Evolutionary conservation across 495 filamentous ascomycete species (phyloP), one percentile per base, ranked within the genome.

Genomic region (Acidiella bohemica): DNA sequence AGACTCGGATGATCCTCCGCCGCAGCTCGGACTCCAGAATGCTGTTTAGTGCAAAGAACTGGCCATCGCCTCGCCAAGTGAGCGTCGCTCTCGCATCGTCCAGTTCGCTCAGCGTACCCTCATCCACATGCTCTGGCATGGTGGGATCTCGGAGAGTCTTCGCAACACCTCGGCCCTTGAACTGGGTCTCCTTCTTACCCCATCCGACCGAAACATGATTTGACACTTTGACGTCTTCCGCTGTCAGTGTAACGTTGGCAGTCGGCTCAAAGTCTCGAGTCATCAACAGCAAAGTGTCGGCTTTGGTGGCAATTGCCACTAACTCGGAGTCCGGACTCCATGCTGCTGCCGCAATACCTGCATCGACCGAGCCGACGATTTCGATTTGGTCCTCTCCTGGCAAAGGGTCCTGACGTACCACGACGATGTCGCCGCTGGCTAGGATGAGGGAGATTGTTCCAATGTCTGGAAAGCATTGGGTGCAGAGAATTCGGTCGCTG

Each of bases 111-210:
- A 86, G 58, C 11, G 72, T 62, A 20, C 90, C 90, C 54, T 84
- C 78, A 45, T 95, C 90, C 14, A 93, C 73, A 57, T 80, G 84
- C 59, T 95, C 88, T 0, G 90, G 90, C 38, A 97, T 78, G 14
- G 90, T 97, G 12, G 90, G 90, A 57, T 97, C 90, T 39, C 81
- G 70, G 26, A 96, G 68, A 21, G 82, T 82, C 56, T 85, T 90
- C 25, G 87, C 90, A 53, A 85, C 76, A 13, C 47, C 47, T 55
- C 83, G 86, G 35, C 90, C 90, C 54, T 93, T 81, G 54, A 97
- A 97, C 61, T 97, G 90, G 5, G 90, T 97, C 60, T 97, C 90
- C 55, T 80, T 78, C 66, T 96, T 96, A 45, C 90, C 90, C 90
- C 90, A 97, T 37, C 90, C 90, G 17, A 97, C 90, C 14, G 86